phyloP scores from a whole-genome alignment of 139 green algal genomes.

The Ostreobium quekettii region DNA sequence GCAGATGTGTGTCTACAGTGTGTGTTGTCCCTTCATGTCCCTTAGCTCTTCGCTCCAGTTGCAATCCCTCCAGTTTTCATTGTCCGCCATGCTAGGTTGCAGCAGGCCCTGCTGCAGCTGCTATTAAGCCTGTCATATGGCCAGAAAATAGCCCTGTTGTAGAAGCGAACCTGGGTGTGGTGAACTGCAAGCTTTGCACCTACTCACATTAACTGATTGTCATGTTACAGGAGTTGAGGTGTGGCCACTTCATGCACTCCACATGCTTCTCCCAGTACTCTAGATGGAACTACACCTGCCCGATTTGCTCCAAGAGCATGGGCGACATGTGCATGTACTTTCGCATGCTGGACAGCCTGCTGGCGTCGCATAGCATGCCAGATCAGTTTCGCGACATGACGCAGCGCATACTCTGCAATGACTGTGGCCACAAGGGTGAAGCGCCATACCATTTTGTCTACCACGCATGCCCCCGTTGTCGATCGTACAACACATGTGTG shows the following conservation, averaged over 20 bases:
- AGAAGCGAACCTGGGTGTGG: no score
- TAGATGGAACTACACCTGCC: slow-evolving; percentile 85
- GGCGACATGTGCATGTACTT: slow-evolving; percentile 98
- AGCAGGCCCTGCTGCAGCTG: no score
- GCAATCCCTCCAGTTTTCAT: no score
- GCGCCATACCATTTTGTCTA: slow-evolving; percentile 93
- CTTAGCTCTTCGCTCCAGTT: no score
- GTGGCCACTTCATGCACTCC: slow-evolving; percentile 95
- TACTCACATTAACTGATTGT: no score
- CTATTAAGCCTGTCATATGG: no score
- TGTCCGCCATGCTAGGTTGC: no score
- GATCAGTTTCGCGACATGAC: slow-evolving; percentile 45
- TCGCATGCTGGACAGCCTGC: slow-evolving; percentile 88
- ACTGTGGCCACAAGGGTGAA: slow-evolving; percentile 61
- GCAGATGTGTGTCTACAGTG: no score
- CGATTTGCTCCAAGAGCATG: slow-evolving; percentile 87
- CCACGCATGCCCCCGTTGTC: slow-evolving; percentile 78
- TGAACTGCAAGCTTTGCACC: no score
- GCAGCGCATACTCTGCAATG: slow-evolving; percentile 89
- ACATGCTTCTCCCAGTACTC: slow-evolving; percentile 86
- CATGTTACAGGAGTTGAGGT: slow-evolving; percentile 73
- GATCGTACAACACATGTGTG: slow-evolving; percentile 89
- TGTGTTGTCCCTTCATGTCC: no score
- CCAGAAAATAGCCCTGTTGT: no score
- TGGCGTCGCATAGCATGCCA: slow-evolving; percentile 67